These are phyloP conservation scores for Limnanthes douglasii DNA, from an alignment of 345 rosid genomes.

Conservation along the genomic window DNA sequence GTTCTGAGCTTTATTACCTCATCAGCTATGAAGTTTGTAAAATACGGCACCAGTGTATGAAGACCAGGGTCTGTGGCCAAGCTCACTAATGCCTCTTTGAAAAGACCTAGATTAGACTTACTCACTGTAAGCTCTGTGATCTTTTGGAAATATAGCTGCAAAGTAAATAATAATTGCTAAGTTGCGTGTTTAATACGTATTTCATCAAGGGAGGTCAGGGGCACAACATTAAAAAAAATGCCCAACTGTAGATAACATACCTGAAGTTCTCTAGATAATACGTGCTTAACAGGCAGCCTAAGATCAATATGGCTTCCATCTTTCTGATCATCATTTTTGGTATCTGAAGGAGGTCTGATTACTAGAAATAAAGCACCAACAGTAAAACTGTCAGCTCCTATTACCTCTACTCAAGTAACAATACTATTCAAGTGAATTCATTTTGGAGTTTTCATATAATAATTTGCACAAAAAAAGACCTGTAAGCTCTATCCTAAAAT, in stretches of 20 bases:
- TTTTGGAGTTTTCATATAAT: no score
- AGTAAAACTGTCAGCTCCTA: no score
- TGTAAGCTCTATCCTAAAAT: no score
- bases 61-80: slow-evolving; percentile 93
- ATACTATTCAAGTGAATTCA: no score
- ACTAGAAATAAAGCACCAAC: slow-evolving; percentile 24
- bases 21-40: slow-evolving; percentile 78
- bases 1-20: slow-evolving; percentile 44
- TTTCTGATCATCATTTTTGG: slow-evolving; percentile 36
- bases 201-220: neutral
- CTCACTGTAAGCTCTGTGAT: slow-evolving; percentile 77
- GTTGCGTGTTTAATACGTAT: slow-evolving; percentile 2
- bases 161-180: slow-evolving; percentile 10
- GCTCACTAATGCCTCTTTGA: slow-evolving; percentile 86
- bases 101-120: slow-evolving; percentile 56
- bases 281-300: slow-evolving; percentile 83
- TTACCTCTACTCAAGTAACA: no score
- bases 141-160: slow-evolving; percentile 92
- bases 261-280: slow-evolving; percentile 86
- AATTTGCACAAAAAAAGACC: no score
- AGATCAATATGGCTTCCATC: slow-evolving; percentile 68
- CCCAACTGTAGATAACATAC: slow-evolving; percentile 15
- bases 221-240: neutral
- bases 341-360: slow-evolving; percentile 55
- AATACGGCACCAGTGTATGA: slow-evolving; percentile 97